These are phyloP conservation scores for Coemansia sp. DNA, from an alignment of 371 early-diverging fungal species.

Conservation along the genomic window DNA sequence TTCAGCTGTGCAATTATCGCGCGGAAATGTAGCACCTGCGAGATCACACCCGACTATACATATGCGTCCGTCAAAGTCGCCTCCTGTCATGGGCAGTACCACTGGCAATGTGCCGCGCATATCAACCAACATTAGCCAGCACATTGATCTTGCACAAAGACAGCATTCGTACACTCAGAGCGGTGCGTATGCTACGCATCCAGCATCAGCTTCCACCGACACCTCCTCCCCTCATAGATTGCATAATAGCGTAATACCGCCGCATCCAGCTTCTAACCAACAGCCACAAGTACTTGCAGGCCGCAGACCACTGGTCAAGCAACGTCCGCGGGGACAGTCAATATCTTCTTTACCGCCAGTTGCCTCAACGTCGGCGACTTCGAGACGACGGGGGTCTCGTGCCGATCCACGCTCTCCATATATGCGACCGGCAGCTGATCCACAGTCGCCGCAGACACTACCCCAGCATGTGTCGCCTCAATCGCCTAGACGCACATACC, in stretches of 20 bases:
- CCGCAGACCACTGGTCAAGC: slow-evolving; percentile 14
- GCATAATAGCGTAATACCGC: neutral
- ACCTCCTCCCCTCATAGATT: slow-evolving; percentile 17
- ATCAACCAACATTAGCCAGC: neutral
- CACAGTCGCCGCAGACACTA: slow-evolving; percentile 14
- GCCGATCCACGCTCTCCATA: slow-evolving; percentile 30
- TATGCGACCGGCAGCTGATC: slow-evolving; percentile 20
- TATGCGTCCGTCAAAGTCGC: slow-evolving; percentile 3
- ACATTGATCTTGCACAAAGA: slow-evolving; percentile 3
- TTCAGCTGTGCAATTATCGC: neutral
- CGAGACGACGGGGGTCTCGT: slow-evolving; percentile 28
- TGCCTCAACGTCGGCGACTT: neutral
- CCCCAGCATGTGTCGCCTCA: slow-evolving; percentile 13
- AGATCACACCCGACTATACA: neutral
- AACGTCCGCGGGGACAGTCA: slow-evolving; percentile 35
- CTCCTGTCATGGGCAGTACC: neutral
- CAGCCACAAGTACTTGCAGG: neutral
- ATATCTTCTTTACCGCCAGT: slow-evolving; percentile 25
- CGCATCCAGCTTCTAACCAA: neutral
- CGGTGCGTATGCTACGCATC: slow-evolving; percentile 3
- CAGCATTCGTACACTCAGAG: slow-evolving; percentile 5
- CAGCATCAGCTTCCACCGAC: slow-evolving; percentile 24
- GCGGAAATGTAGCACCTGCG: too few species aligned
- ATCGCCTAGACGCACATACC: slow-evolving; percentile 47
- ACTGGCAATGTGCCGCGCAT: neutral